A percentile compares a stretch with the other conserved stretches of the same genome.
Conservation (phyloP, 2,329 filamentous ascomycete genomes). For the Fusarium luffae region DNA sequence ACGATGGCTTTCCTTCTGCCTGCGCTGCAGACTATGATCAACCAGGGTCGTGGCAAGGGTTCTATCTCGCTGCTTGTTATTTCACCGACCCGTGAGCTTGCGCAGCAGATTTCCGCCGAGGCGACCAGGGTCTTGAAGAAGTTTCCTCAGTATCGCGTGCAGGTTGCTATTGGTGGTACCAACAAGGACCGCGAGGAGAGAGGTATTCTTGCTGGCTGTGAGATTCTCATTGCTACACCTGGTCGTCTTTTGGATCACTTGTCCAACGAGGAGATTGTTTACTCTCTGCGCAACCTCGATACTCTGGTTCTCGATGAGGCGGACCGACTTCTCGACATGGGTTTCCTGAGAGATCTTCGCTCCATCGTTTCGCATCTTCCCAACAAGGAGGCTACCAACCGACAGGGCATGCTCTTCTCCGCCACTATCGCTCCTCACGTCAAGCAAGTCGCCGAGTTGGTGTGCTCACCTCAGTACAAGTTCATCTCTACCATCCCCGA, state of each 20-base stretch:
- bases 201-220: conserved; percentile 76
- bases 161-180: conserved; percentile 81
- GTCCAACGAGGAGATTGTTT: conserved; percentile 74
- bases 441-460: conserved; percentile 75
- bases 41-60: conserved; percentile 47
- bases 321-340: conserved; percentile 83
- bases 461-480: conserved; percentile 77
- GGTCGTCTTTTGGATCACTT: conserved; percentile 84
- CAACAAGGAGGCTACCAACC: conserved; percentile 65
- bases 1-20: conserved; percentile 86
- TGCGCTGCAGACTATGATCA: conserved; percentile 81
- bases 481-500: conserved; percentile 83
- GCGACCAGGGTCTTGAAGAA: conserved; percentile 76
- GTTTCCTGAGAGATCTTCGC: conserved; percentile 82
- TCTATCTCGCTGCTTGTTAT: conserved; percentile 71
- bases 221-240: conserved; percentile 84
- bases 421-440: conserved; percentile 86
- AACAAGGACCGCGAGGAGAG: conserved; percentile 80
- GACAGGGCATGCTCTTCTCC: conserved; percentile 84
- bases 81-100: conserved; percentile 77
- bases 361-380: conserved; percentile 81
- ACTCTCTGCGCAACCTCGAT: conserved; percentile 75
- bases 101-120: conserved; percentile 77
- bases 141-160: conserved; percentile 78
- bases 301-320: conserved; percentile 87